phyloP scores from a whole-genome alignment of 176 grass and related monocot genomes.

The Pharus latifolius region DNA sequence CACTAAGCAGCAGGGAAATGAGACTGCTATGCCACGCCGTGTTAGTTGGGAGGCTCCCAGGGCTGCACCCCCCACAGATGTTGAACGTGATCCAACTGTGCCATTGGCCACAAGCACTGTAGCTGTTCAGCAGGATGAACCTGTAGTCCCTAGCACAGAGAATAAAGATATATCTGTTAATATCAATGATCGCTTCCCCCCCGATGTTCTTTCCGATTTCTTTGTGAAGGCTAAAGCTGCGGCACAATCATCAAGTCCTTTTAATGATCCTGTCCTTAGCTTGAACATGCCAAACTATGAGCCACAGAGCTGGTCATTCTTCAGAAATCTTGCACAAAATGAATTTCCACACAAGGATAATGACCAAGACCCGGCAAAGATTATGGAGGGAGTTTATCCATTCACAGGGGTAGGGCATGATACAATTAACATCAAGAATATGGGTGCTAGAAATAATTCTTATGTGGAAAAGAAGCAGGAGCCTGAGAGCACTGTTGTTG shows the following conservation, averaged over 20 bases:
- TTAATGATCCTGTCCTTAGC: constrained; percentile 72
- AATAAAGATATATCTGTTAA: constrained; percentile 47
- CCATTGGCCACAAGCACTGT: constrained; percentile 6
- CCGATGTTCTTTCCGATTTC: constrained; percentile 89
- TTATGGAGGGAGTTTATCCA: constrained; percentile 42
- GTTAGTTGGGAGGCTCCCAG: constrained; percentile 29
- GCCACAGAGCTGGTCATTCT: constrained; percentile 83
- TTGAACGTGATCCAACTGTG: constrained; percentile 21
- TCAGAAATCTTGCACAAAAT: constrained; percentile 83
- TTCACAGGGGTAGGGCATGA: constrained; percentile 23
- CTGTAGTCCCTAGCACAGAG: constrained; percentile 16
- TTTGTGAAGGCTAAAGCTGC: constrained; percentile 68
- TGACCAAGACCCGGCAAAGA: constrained; percentile 51
- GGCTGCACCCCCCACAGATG: constrained; percentile 1
- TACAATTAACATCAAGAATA: constrained; percentile 23
- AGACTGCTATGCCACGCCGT: constrained; percentile 27
- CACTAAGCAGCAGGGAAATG: constrained; percentile 16
- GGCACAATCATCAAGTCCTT: constrained; percentile 54
- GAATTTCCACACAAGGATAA: constrained; percentile 66
- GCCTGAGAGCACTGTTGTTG: constrained; percentile 24
- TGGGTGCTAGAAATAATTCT: constrained; percentile 38
- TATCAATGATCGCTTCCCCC: constrained; percentile 54
- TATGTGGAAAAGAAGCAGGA: constrained; percentile 36
- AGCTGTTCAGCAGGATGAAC: constrained; percentile 37
- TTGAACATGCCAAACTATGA: constrained; percentile 82